Base-by-base conservation (phyloP, 176 grass and related monocot genomes). In the Raddia distichophylla region DNA sequence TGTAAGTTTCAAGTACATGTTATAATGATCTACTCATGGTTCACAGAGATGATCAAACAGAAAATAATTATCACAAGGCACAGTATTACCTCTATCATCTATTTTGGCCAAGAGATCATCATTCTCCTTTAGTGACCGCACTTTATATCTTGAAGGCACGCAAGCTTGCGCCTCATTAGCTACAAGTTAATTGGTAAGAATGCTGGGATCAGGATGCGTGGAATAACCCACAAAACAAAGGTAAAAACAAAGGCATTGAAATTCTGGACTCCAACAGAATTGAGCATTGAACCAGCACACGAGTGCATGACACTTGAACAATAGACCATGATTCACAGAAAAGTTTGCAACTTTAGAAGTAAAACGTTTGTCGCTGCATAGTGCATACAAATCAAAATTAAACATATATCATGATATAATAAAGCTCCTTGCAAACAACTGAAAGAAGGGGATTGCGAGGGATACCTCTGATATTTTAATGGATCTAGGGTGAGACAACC, bases 101-200 rank as follows among this genome's bases (percentile, higher is more conserved):
- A 95, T 82, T 80, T 95, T 86, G 42, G 89, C 15, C 67, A 89
- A 66, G 11, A 98, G 54, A 87, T 84, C 84, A 51, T 98, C 95
- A 40, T 90, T 80, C 43, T 82, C 88, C 8, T 77, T 82, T 46
- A 98, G 62, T 51, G 43, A 18, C 35, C 95, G 89, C 20, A 93
- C 74, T 84, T 91, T 95, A 77, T 89, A 98, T 64, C 74, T 83
- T 46, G 80, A 80, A 68, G 82, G 76, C 74, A 90, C 80, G 53
- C 63, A 82, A 73, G 79, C 86, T 75, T 89, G 89, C 0, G 88
- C 92, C 58, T 92, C 92, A 27, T 75, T 78, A 83, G 95, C 95
- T 98, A 64, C 86, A 90, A 2, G 8, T 42, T 58, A 42, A 67
- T 52, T 66, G 0, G 51, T 44, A 62, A 85, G 11, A 75, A 76